Conservation (phyloP, 2,329 filamentous ascomycete genomes). For the Monosporascus sp. region DNA sequence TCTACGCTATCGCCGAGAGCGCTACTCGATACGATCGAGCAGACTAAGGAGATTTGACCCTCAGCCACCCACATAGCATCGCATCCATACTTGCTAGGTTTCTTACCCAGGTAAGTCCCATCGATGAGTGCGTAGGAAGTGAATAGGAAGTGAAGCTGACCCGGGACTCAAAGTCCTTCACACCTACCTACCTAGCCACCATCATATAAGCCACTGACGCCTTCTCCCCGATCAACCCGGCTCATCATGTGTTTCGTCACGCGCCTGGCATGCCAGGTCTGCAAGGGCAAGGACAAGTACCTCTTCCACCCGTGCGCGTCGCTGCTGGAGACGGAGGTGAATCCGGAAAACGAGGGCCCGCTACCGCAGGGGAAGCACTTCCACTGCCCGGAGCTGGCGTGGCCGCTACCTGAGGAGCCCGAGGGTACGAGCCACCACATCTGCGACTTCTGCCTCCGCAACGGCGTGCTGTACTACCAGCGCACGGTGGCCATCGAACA, state of each 20-base stretch:
- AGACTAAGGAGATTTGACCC: no score
- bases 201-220: no score
- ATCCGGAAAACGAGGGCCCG: neutral
- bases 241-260: slow-evolving; percentile 7
- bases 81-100: no score
- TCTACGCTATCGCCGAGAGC: no score
- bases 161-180: no score
- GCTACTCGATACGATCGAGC: no score
- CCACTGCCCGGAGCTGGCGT: slow-evolving; percentile 9
- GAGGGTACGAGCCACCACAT: slow-evolving; percentile 1
- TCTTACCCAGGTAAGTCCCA: no score
- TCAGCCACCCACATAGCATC: no score
- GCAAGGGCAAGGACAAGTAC: slow-evolving; percentile 1
- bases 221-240: no score
- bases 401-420: slow-evolving; percentile 6
- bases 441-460: slow-evolving; percentile 11
- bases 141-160: no score
- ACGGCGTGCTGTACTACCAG: neutral
- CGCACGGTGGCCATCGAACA: neutral
- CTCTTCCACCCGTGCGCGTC: slow-evolving; percentile 5
- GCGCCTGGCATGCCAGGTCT: slow-evolving; percentile 3
- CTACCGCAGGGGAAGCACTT: neutral
- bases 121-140: no score
- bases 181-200: no score
- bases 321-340: neutral